Base-by-base conservation (phyloP, 768 basidiomycete genomes). In the Saitozyma podzolica region DNA sequence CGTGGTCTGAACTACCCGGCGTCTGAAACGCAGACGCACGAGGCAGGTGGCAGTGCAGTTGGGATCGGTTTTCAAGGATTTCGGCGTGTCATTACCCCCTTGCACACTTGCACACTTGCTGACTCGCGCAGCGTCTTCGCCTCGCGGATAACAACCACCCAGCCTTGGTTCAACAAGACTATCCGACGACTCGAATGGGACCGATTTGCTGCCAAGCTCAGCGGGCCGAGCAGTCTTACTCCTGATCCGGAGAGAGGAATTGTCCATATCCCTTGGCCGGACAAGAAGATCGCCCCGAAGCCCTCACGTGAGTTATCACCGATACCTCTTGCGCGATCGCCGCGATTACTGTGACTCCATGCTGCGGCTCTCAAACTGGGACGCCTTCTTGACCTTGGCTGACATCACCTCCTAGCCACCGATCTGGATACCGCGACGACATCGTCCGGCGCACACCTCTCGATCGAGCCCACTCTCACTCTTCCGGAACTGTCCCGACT, bases 181-280 rank as follows among this genome's bases (percentile, higher is more conserved):
- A 50, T 63, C 5, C 65, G 74, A 19, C 54, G 64, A 10, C 47
- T 71, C 17, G 63, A 66, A 10, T 75, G 72, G 70, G 58, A 65
- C 20, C 61, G 76, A 54, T 71, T 61, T 53, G 76, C 76, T 10
- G 64, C 72, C 19, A 70, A 69, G 53, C 61, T 73, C 52, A 67
- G 58, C 20, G 69, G 66, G 16, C 65, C 61, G 17, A 50, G 56
- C 16, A 53, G 51, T 37, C 54, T 52, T 8, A 60, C 56, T 14
- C 50, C 66, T 3, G 64, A 75, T 58, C 50, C 64, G 3, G 58
- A 55, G 40, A 43, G 58, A 5, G 68, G 66, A 8, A 54, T 62
- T 16, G 59, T 74, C 16, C 63, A 49, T 42, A 71, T 78, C 20
- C 49, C 58, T 14, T 75, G 73, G 74, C 72, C 74, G 1, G 2